Percentiles rank a stretch among this genome's conserved stretches.
Conservation (phyloP, 441 rosid species). For the Erodium moschatum region DNA sequence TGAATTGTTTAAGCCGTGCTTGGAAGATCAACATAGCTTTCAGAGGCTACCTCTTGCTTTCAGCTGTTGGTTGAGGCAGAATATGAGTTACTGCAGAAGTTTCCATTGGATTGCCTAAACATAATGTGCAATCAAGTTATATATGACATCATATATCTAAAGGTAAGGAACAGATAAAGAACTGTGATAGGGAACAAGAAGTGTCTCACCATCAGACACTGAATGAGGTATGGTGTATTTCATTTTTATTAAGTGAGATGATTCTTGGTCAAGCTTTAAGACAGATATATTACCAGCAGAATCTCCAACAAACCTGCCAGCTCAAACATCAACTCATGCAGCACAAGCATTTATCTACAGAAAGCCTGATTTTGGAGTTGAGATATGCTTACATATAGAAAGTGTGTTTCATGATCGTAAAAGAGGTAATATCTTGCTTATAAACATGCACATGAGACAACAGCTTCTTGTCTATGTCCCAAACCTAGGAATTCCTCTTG, state of each 20-base stretch:
- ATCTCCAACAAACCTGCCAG: slow-evolving; percentile 71
- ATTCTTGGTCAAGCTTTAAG: slow-evolving; percentile 52
- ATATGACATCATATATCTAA: slow-evolving; percentile 9
- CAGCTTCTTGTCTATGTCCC: slow-evolving; percentile 68
- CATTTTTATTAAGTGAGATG: slow-evolving; percentile 38
- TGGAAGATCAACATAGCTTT: neutral
- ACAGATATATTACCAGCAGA: slow-evolving; percentile 60
- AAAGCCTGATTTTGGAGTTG: neutral
- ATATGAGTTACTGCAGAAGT: slow-evolving; percentile 43
- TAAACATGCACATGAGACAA: slow-evolving; percentile 43
- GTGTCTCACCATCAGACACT: slow-evolving; percentile 59
- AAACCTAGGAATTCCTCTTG: slow-evolving; percentile 40
- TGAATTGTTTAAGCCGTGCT: neutral
- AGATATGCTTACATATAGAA: slow-evolving; percentile 50
- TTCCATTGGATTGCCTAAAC: slow-evolving; percentile 47
- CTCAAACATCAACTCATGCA: slow-evolving; percentile 12
- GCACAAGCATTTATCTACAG: slow-evolving; percentile 5
- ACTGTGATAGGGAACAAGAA: slow-evolving; percentile 1
- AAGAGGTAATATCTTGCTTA: slow-evolving; percentile 52
- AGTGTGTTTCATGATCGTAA: slow-evolving; percentile 51
- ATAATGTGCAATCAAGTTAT: slow-evolving; percentile 13
- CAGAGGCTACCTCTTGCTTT: slow-evolving; percentile 59
- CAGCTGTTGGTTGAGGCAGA: slow-evolving; percentile 69
- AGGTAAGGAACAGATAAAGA: neutral
- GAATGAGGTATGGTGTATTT: slow-evolving; percentile 59